Evolutionary conservation across 108 stramenopile species (phyloP).

Genomic region (Stephanodiscus minutulus): DNA sequence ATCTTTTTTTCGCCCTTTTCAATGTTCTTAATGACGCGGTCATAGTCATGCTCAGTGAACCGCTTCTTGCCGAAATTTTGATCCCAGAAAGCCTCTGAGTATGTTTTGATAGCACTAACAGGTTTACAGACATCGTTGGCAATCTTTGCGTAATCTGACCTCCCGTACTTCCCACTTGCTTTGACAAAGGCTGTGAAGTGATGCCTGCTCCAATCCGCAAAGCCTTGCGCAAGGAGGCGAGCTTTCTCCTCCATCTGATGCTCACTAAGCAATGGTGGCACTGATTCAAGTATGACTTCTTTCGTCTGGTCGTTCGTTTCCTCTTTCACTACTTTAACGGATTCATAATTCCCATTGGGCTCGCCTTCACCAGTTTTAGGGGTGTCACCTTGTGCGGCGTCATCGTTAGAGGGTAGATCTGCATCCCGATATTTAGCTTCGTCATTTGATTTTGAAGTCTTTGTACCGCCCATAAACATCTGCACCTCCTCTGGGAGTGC

Average conservation of each 20-base stretch:
- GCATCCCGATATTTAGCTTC: not conserved
- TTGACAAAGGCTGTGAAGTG: constrained; percentile 87
- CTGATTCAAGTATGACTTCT: constrained; percentile 7
- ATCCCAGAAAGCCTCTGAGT: constrained; percentile 89
- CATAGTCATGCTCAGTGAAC: constrained; percentile 84
- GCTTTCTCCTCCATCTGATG: constrained; percentile 82
- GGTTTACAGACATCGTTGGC: constrained; percentile 89
- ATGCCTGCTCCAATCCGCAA: constrained; percentile 83
- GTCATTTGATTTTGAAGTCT: constrained; percentile 12
- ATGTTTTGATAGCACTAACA: constrained; percentile 76
- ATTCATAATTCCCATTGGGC: not conserved
- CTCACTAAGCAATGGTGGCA: constrained; percentile 79
- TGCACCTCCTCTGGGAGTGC: constrained; percentile 16
- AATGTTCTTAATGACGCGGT: constrained; percentile 69
- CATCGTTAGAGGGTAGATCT: not conserved
- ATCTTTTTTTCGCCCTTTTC: constrained; percentile 87
- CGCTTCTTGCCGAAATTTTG: constrained; percentile 64
- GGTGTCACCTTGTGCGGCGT: not conserved
- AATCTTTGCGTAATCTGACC: constrained; percentile 82
- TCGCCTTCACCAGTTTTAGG: constrained; percentile 3
- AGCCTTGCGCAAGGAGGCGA: constrained; percentile 85
- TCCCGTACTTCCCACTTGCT: constrained; percentile 62
- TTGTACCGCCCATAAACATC: constrained; percentile 4
- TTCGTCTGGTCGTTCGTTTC: not conserved
- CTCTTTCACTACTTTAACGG: not conserved